Conservation (phyloP, 2,329 filamentous ascomycete species). For the Blastomyces gilchristii region DNA sequence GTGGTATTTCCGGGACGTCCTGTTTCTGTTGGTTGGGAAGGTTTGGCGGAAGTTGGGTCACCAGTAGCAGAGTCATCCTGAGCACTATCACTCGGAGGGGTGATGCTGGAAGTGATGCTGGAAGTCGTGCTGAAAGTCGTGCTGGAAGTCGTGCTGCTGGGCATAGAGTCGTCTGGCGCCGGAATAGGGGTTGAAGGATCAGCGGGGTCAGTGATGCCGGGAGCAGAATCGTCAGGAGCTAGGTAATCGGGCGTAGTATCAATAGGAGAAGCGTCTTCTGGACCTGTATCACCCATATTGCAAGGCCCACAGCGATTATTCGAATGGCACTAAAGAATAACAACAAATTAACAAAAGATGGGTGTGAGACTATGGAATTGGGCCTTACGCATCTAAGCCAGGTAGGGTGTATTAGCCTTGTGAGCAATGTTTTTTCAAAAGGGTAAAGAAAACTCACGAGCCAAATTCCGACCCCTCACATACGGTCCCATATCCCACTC, state of each 20-base stretch:
- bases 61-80: neutral
- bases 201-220: neutral
- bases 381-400: constrained; percentile 7
- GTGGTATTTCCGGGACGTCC: neutral
- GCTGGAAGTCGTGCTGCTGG: neutral
- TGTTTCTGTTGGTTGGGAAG: neutral
- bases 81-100: neutral
- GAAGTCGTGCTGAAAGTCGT: neutral
- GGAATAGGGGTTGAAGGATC: neutral
- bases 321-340: neutral
- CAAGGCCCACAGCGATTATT: constrained; percentile 6
- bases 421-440: neutral
- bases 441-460: constrained; percentile 10
- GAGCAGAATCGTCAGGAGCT: neutral
- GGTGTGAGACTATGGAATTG: neutral
- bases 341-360: neutral
- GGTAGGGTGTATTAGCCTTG: neutral
- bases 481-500: constrained; percentile 1
- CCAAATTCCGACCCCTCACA: constrained; percentile 12
- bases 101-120: neutral
- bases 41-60: neutral
- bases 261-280: neutral
- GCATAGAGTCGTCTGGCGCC: neutral
- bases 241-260: neutral
- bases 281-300: neutral